phyloP scores from a whole-genome alignment of 1,284 basidiomycete genomes.

The Marasmius fiardii region DNA sequence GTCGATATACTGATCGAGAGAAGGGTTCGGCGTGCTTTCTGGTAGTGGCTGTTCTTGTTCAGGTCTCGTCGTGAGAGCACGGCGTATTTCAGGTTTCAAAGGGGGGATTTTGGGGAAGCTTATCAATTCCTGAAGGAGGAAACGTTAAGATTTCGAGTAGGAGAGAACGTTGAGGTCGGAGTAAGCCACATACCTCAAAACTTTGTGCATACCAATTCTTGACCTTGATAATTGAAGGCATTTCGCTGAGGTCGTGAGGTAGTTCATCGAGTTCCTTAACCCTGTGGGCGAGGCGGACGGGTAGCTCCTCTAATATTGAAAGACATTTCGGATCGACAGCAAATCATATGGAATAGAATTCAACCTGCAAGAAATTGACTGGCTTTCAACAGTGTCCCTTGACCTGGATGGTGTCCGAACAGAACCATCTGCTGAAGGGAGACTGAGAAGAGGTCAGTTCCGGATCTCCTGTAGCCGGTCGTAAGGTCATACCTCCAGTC shows the following conservation, averaged over 20 bases:
- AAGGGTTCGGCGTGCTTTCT: constrained; percentile 71
- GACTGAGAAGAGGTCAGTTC: constrained; percentile 42
- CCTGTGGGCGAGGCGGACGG: constrained; percentile 92
- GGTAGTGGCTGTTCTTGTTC: constrained; percentile 46
- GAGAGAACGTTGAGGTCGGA: not conserved
- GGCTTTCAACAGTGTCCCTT: constrained; percentile 85
- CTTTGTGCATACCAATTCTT: constrained; percentile 99
- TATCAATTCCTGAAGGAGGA: constrained; percentile 72
- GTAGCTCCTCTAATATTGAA: constrained; percentile 86
- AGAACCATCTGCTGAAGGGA: constrained; percentile 90
- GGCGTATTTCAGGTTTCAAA: constrained; percentile 65
- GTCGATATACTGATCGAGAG: constrained; percentile 34
- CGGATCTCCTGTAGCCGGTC: not conserved
- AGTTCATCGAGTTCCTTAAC: constrained; percentile 96
- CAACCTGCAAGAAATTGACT: constrained; percentile 79
- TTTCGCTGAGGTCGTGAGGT: constrained; percentile 87
- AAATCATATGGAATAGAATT: constrained; percentile 14
- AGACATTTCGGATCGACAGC: too few species aligned
- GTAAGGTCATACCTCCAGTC: constrained; percentile 67
- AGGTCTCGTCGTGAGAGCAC: constrained; percentile 56
- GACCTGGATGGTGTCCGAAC: constrained; percentile 84
- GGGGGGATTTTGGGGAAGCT: constrained; percentile 70
- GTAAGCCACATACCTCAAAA: constrained; percentile 72
- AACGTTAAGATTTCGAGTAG: constrained; percentile 4
- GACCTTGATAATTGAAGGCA: constrained; percentile 93